Conservation (phyloP, 768 basidiomycete species). For the Auricularia cornea region DNA sequence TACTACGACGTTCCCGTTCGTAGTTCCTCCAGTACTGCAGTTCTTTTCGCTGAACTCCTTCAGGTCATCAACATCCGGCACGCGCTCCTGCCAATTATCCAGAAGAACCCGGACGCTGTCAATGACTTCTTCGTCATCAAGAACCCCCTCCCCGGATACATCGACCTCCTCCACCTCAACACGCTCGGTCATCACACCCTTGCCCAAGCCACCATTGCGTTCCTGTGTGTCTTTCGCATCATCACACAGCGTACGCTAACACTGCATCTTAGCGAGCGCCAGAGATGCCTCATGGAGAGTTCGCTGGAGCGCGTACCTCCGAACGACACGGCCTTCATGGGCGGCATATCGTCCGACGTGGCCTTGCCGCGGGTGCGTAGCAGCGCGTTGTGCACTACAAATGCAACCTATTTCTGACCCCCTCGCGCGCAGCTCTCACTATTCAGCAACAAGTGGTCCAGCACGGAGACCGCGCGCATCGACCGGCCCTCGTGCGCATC, state of each 20-base stretch:
- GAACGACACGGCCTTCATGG: background rate
- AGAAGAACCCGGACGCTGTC: background rate
- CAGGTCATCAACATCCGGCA: background rate
- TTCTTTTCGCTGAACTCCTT: too few relatives aligned
- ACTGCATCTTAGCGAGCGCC: background rate
- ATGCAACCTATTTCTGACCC: too few relatives aligned
- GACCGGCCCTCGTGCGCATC: slow-evolving; percentile 2
- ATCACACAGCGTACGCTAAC: background rate
- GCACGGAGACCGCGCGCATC: background rate
- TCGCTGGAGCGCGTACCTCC: background rate
- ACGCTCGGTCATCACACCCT: background rate
- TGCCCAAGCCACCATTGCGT: background rate
- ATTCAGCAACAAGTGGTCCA: background rate
- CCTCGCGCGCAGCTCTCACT: background rate
- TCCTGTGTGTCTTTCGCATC: background rate
- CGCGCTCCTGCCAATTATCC: background rate
- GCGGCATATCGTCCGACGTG: background rate
- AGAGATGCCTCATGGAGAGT: background rate
- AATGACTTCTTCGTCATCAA: background rate
- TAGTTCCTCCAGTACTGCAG: too few relatives aligned
- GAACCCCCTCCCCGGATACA: background rate
- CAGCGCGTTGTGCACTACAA: too few relatives aligned
- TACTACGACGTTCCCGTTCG: background rate
- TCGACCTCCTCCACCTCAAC: background rate
- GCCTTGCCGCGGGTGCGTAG: background rate